Base-by-base conservation (phyloP, 2,329 filamentous ascomycete genomes). In the Pseudocercospora macadamiae region DNA sequence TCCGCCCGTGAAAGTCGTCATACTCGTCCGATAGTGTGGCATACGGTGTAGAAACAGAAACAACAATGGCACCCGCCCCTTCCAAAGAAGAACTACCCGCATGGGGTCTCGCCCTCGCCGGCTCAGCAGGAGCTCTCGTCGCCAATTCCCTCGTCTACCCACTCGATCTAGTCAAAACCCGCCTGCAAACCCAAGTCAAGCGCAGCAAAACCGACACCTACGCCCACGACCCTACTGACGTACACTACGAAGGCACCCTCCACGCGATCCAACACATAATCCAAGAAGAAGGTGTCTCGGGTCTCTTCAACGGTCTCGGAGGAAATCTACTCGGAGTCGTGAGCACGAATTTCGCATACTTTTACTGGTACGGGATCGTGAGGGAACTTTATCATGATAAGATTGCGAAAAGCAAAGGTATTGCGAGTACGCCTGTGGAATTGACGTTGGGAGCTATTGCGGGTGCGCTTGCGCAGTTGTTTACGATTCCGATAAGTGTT, bases 321-420 rank as follows among this genome's bases (percentile, higher is more conserved):
- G 93, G 93, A 51, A 87, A 93, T 3, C 81, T 99, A 16, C 79
- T 97, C 52, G 95, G 95, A 54, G 95, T 99, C 32, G 93, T 92
- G 1, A 97, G 93, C 23, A 97, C 93, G 53, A 99, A 99, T 76
- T 99, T 99, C 74, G 95, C 95, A 70, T 99, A 99, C 79, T 99
- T 99, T 75, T 99, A 99, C 80, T 97, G 93, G 93, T 97, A 97
- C 75, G 93, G 91, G 4, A 79, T 95, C 25, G 91, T 97, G 28
- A 87, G 95, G 63, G 86, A 86, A 14, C 76, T 96, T 18, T 97
- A 97, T 74, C 77, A 90, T 65, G 77, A 79, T 16, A 82, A 81
- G 21, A 61, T 71, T 8, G 63, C 68, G 30, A 69, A 66, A 51
- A 60, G 54, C 7, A 63, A 21, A n/a, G 32, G 18, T 4, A 78